A percentile compares a stretch with the other conserved stretches of the same genome.
phyloP scores from a whole-genome alignment of 306 rosid genomes.

The Begonia loranthoides region DNA sequence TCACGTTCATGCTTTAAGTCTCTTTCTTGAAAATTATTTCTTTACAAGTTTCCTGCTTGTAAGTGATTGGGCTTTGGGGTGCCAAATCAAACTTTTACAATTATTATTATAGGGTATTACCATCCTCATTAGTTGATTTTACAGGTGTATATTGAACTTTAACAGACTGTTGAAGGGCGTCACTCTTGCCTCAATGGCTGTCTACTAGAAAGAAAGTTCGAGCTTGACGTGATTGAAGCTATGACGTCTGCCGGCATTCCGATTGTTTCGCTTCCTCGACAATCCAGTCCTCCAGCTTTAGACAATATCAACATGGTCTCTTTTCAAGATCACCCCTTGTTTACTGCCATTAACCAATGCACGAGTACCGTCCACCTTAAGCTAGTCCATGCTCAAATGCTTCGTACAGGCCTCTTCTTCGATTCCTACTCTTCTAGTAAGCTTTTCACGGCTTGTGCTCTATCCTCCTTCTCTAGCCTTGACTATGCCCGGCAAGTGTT shows the following conservation, averaged over 20 bases:
- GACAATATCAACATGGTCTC: conserved; percentile 10
- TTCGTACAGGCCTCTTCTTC: conserved; percentile 30
- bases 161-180: no score
- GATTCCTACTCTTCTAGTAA: conserved; percentile 36
- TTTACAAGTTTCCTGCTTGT: no score
- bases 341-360: conserved; percentile 24
- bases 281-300: conserved; percentile 11
- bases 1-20: no score
- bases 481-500: conserved; percentile 40
- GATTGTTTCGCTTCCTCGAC: conserved; percentile 13
- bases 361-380: conserved; percentile 22
- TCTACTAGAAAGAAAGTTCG: no score
- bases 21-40: no score
- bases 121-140: no score
- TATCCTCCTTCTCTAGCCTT: conserved; percentile 27
- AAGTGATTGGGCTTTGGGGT: no score
- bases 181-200: no score
- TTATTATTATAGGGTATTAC: no score
- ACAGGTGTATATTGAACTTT: no score
- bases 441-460: conserved; percentile 27
- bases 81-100: no score
- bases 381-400: conserved; percentile 52
- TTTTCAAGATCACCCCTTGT: conserved; percentile 9
- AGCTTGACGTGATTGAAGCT: background rate
- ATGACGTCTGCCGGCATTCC: conserved; percentile 21